Evolutionary conservation across 495 filamentous ascomycete species (phyloP), one percentile per base, ranked within the genome.

Genomic region (Letharia lupina): DNA sequence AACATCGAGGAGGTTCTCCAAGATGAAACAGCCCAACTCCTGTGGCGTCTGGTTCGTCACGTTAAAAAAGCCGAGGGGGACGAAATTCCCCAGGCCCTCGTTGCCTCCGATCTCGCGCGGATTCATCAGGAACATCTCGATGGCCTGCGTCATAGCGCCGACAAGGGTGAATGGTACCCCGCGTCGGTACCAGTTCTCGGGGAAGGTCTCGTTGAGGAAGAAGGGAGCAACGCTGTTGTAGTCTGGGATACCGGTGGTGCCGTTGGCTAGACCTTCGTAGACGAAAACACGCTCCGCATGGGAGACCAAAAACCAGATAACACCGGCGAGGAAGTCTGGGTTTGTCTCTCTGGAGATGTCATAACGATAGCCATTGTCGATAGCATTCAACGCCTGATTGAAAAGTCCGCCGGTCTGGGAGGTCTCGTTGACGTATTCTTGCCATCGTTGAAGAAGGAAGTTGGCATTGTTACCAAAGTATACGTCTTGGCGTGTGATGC

Each of bases 181-280:
- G 45, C 69, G 62, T 6, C 66, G 62, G 61, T 54, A 72, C 70
- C 71, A 72, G 15, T 68, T 50, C 8, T 37, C 12, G 10, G 70
- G 71, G 60, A 73, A 73, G 23, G 67, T 71, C 40, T 73, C 71
- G 57, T 73, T 70, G 8, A 73, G 70, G 68, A 72, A 73, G 59
- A 73, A 73, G 4, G 71, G 70, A 28, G 64, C 71, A 45, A 73
- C 63, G 56, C 72, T 73, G 20, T 44, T 58, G 52, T 48, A 73
- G 61, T 70, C 48, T 5, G 70, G 64, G 31, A 59, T 35, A 31
- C 52, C 57, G 35, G 23, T 63, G 11, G 70, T 72, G 63, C 70
- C 71, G 60, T 73, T 73, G 23, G 70, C 52, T n/a, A 73, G 67
- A 15, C 64, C 68, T 48, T 65, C 64, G 44, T 65, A 72, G 16